Percentiles rank a stretch among this genome's conserved stretches.
These are phyloP conservation scores for Gaillardinia entomophila DNA, from an alignment of 805 yeast species.

Conservation along the genomic window DNA sequence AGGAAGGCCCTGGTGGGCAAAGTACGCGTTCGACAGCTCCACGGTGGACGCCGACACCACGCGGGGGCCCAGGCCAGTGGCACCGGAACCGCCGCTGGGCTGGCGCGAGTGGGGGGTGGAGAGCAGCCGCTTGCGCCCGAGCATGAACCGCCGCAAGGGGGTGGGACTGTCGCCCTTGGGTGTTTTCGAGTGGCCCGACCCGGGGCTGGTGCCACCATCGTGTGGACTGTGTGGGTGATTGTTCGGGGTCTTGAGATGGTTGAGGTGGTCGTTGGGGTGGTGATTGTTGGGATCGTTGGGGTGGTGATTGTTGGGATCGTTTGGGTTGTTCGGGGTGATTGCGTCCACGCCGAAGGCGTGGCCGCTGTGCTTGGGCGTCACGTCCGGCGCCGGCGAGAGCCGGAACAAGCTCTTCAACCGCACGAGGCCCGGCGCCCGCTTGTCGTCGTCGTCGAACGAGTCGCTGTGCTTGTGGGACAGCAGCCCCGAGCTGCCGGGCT, in stretches of 20 bases:
- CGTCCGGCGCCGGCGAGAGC: constrained; percentile 6
- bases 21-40: constrained; percentile 41
- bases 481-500: constrained; percentile 6
- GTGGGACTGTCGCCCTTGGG: neutral
- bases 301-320: constrained; percentile 2
- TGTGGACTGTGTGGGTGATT: neutral
- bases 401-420: constrained; percentile 25
- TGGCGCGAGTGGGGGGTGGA: constrained; percentile 4
- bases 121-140: constrained; percentile 8
- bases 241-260: constrained; percentile 1
- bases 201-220: constrained; percentile 1
- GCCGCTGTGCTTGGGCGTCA: constrained; percentile 2
- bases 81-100: neutral
- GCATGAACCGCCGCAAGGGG: constrained; percentile 8
- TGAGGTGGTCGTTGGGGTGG: constrained; percentile 3
- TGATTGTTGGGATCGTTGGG: constrained; percentile 2
- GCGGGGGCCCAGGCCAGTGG: constrained; percentile 4
- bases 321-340: constrained; percentile 4
- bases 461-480: neutral
- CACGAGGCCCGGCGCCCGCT: constrained; percentile 16
- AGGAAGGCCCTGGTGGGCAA: constrained; percentile 54
- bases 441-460: constrained; percentile 6
- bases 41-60: constrained; percentile 10
- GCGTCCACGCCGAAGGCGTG: constrained; percentile 2
- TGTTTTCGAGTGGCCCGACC: neutral